Evolutionary conservation across 2,329 filamentous ascomycete species (phyloP).

Genomic region (Thelonectria rubi): DNA sequence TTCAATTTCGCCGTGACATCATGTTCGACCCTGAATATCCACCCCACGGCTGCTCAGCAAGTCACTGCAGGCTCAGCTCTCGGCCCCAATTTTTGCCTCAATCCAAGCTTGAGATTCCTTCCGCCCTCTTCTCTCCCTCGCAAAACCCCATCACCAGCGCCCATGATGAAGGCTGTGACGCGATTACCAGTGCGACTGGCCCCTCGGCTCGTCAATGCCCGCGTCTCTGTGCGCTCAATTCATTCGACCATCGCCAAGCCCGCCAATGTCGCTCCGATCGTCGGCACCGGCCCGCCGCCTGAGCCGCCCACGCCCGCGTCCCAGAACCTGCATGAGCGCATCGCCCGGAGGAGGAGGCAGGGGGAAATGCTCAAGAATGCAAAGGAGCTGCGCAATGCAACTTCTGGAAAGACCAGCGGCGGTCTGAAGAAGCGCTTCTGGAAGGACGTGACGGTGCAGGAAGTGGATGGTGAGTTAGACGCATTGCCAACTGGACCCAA

Average conservation of each 20-base stretch:
- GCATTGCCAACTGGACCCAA: not conserved
- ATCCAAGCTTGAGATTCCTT: slow-evolving; percentile 13
- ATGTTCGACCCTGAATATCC: slow-evolving; percentile 30
- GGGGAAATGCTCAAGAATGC: slow-evolving; percentile 64
- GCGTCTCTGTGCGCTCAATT: slow-evolving; percentile 41
- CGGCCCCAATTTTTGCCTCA: slow-evolving; percentile 34
- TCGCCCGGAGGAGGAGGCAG: slow-evolving; percentile 62
- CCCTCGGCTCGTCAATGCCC: slow-evolving; percentile 37
- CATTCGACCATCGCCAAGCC: slow-evolving; percentile 47
- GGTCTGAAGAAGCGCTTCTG: slow-evolving; percentile 80
- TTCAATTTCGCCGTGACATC: slow-evolving; percentile 31
- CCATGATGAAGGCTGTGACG: slow-evolving; percentile 53
- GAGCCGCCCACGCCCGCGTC: slow-evolving; percentile 60
- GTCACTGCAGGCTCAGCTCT: not conserved
- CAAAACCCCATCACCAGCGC: slow-evolving; percentile 24
- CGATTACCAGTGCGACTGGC: slow-evolving; percentile 52
- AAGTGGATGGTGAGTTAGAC: slow-evolving; percentile 65
- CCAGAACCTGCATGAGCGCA: slow-evolving; percentile 53
- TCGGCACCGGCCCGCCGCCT: slow-evolving; percentile 68
- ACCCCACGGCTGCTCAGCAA: slow-evolving; percentile 21
- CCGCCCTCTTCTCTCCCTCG: slow-evolving; percentile 20
- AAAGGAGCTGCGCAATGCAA: slow-evolving; percentile 55
- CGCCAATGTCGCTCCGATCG: slow-evolving; percentile 61
- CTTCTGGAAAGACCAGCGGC: slow-evolving; percentile 52
- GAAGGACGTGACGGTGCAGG: slow-evolving; percentile 80